A percentile compares a stretch with the other conserved stretches of the same genome.
Evolutionary conservation across 306 rosid genomes (phyloP).

Genomic region (Carpinus fangiana): DNA sequence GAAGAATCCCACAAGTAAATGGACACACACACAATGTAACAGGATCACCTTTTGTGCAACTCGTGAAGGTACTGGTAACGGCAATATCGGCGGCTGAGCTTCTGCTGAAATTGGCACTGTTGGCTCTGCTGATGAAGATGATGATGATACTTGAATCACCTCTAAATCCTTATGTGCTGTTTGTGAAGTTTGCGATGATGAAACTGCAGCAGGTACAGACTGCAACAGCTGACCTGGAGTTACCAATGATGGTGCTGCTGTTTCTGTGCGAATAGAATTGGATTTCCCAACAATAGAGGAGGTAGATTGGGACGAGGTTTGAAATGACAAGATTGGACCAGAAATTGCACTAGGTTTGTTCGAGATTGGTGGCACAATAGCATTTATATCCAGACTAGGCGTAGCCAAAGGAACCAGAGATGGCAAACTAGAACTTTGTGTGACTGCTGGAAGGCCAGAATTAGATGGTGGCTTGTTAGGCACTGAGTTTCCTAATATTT

Average conservation of each 20-base stretch:
- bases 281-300: conserved; percentile 59
- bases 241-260: conserved; percentile 60
- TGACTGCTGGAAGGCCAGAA: conserved; percentile 41
- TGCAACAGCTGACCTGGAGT: conserved; percentile 90
- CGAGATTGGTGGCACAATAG: conserved; percentile 43
- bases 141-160: conserved; percentile 63
- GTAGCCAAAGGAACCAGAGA: conserved; percentile 52
- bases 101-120: conserved; percentile 50
- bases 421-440: conserved; percentile 43
- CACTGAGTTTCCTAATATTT: conserved; percentile 45
- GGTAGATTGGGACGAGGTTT: conserved; percentile 51
- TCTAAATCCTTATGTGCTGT: conserved; percentile 75
- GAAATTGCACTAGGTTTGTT: conserved; percentile 53
- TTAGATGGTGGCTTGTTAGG: conserved; percentile 48
- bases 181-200: conserved; percentile 56
- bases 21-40: background rate
- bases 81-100: conserved; percentile 78
- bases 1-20: background rate
- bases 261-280: conserved; percentile 42
- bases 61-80: conserved; percentile 62
- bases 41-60: conserved; percentile 49
- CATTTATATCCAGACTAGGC: conserved; percentile 48
- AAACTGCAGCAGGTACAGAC: conserved; percentile 49
- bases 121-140: conserved; percentile 43
- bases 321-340: conserved; percentile 54